Conservation (phyloP, 352 stramenopile genomes). For the Phytophthora sp. region DNA sequence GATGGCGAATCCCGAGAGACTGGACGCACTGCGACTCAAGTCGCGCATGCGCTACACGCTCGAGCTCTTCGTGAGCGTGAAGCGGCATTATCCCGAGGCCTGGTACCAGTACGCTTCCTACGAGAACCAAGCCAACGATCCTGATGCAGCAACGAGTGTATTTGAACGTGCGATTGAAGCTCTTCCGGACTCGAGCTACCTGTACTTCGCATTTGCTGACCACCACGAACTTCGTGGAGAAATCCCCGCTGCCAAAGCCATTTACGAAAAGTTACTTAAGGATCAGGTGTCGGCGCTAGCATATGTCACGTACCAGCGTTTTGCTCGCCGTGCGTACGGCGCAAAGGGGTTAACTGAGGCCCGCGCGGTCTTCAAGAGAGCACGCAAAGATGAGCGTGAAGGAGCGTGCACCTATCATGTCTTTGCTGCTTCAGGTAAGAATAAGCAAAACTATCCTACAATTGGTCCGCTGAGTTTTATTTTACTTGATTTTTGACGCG, state of each 20-base stretch:
- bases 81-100: constrained; percentile 77
- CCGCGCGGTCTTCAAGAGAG: constrained; percentile 81
- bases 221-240: constrained; percentile 81
- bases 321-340: constrained; percentile 77
- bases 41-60: constrained; percentile 86
- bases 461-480: background rate
- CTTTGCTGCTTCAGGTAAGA: constrained; percentile 78
- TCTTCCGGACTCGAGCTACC: constrained; percentile 80
- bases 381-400: constrained; percentile 83
- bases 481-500: constrained; percentile 8
- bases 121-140: constrained; percentile 80
- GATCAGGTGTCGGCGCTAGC: constrained; percentile 73
- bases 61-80: constrained; percentile 80
- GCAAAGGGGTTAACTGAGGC: constrained; percentile 79
- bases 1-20: constrained; percentile 76
- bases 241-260: constrained; percentile 63
- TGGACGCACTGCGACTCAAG: constrained; percentile 82
- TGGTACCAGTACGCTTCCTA: constrained; percentile 90
- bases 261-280: constrained; percentile 86
- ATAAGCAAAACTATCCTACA: background rate
- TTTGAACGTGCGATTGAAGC: constrained; percentile 81
- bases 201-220: constrained; percentile 83
- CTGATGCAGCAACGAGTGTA: constrained; percentile 64
- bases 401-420: constrained; percentile 86
- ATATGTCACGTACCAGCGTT: constrained; percentile 88